phyloP scores from a whole-genome alignment of 495 filamentous ascomycete genomes.

The Xylaria longipes region DNA sequence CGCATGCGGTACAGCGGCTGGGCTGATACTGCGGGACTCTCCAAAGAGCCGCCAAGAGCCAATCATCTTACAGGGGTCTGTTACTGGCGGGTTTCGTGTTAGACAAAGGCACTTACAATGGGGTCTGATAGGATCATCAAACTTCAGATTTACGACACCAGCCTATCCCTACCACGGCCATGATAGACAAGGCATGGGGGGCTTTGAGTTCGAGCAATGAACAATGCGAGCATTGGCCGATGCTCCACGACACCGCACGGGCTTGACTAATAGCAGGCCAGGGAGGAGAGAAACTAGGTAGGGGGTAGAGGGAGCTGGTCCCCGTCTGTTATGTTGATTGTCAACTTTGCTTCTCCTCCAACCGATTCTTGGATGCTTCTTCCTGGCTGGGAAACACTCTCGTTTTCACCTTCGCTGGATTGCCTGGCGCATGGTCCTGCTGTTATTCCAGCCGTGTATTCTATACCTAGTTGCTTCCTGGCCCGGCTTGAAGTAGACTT shows the following conservation, averaged over 20 bases:
- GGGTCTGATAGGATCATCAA: slow-evolving; percentile 1
- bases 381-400: slow-evolving; percentile 8
- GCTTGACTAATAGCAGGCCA: not conserved
- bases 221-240: not conserved
- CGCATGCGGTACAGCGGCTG: slow-evolving; percentile 3
- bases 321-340: not conserved
- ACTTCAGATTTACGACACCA: not conserved
- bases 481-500: not conserved
- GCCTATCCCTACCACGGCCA: slow-evolving; percentile 8
- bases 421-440: slow-evolving; percentile 23
- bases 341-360: slow-evolving; percentile 38
- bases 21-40: not conserved
- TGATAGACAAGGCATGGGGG: not conserved
- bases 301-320: no score
- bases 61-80: slow-evolving; percentile 14
- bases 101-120: not conserved
- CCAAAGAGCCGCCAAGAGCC: not conserved
- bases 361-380: slow-evolving; percentile 36
- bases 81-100: slow-evolving; percentile 21
- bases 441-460: not conserved
- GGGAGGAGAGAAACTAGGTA: not conserved
- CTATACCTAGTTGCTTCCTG: not conserved
- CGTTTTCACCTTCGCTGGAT: slow-evolving; percentile 20
- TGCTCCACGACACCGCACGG: not conserved
- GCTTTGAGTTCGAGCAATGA: not conserved